Base-by-base conservation (phyloP, 805 yeast genomes). In the Candida pini region DNA sequence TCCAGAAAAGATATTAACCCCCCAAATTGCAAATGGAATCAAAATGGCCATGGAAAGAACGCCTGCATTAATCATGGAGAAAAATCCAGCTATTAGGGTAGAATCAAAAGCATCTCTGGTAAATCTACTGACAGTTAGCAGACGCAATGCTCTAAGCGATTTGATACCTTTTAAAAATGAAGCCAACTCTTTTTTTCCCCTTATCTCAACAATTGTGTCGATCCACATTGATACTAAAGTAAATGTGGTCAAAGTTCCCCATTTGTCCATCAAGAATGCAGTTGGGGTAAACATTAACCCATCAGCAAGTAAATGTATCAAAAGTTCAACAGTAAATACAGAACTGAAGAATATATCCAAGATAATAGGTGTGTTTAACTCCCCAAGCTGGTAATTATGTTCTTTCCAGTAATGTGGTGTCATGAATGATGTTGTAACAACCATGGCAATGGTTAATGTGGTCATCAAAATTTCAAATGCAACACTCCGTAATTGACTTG, bases 11-110 rank as follows among this genome's bases (percentile, higher is more conserved):
- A 87, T 60, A 41, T 78, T 81, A 44, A 85, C 55, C 1, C 95
- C 96, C 96, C 96, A 87, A 2, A 85, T 73, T 4, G 95, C 65
- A 48, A 82, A 88, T 0, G 96, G 96, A 34, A 83, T 63, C 24
- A 88, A 57, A 45, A 87, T 67, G 26, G 84, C 71, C 30, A 84
- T 58, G 0, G 94, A 74, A 18, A 79, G 64, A 7, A 74, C 46
- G 0, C 76, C 77, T 3, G 87, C 87, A 44, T 73, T 77, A 12
- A 80, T 35, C 30, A 87, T 79, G 49, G 83, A 79, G 36, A 80
- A 63, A 36, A 81, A 63, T 4, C 96, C 96, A 2, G 83, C 73
- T 41, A 85, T 71, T 43, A 88, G 68, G 1, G 89, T 82, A 46
- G 78, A 69, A 43, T 81, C 83, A 52, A 88, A 85, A 14, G 87